Conservation (phyloP, 2,329 filamentous ascomycete genomes). For the Sclerotinia nivalis region DNA sequence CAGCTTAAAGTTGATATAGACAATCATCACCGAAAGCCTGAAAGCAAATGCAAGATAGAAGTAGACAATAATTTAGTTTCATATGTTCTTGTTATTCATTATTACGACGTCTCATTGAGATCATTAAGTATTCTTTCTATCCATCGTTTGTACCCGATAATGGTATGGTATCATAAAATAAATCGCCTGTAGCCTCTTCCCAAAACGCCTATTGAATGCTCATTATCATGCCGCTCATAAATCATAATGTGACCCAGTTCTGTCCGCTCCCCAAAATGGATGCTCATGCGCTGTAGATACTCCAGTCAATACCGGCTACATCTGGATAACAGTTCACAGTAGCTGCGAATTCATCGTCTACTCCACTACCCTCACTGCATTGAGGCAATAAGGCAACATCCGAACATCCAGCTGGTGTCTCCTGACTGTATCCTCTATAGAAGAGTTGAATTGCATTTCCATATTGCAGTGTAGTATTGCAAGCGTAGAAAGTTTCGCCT, state of each 20-base stretch:
- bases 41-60: too few relatives aligned
- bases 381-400: constrained; percentile 48
- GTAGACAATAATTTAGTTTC: not conserved
- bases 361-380: constrained; percentile 45
- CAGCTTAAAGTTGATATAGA: not conserved
- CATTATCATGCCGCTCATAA: constrained; percentile 4
- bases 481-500: constrained; percentile 47
- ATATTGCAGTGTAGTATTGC: constrained; percentile 47
- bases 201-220: constrained; percentile 4
- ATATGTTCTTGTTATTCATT: not conserved
- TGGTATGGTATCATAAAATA: constrained; percentile 14
- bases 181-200: not conserved
- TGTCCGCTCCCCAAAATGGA: too few relatives aligned
- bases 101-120: not conserved
- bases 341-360: constrained; percentile 46
- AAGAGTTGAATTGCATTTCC: constrained; percentile 44
- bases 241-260: not conserved
- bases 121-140: constrained; percentile 9
- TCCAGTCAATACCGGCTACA: constrained; percentile 46
- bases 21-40: too few relatives aligned
- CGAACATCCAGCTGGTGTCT: constrained; percentile 46
- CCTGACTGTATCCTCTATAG: constrained; percentile 44
- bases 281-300: constrained; percentile 34
- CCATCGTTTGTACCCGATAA: constrained; percentile 15
- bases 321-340: constrained; percentile 46